phyloP scores from a whole-genome alignment of 192 early-diverging fungal species.

The Chytriomyces sp. region DNA sequence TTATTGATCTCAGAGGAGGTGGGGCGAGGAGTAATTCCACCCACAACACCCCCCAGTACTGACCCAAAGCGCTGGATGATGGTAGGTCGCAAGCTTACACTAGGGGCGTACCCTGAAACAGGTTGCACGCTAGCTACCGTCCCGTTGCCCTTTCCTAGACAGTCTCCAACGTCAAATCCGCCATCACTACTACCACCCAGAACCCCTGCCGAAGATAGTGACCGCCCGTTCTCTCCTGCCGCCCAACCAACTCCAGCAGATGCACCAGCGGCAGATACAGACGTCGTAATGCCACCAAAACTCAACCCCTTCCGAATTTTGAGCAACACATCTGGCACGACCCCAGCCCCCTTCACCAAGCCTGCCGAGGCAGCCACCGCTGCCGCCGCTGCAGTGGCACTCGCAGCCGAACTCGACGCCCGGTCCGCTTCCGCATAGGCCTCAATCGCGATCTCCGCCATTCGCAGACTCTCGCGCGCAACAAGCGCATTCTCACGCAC shows the following conservation, averaged over 20 bases:
- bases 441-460: constrained; percentile 21
- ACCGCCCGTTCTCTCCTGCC: neutral
- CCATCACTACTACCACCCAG: neutral
- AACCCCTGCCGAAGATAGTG: neutral
- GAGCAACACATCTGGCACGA: neutral
- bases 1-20: neutral
- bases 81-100: neutral
- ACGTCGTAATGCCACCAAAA: neutral
- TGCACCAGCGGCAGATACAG: neutral
- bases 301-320: neutral
- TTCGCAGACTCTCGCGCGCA: constrained; percentile 6
- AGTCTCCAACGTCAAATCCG: neutral
- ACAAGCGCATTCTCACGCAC: neutral
- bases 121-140: too few relatives aligned
- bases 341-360: neutral
- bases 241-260: neutral
- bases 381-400: neutral
- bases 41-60: neutral
- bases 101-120: too few relatives aligned
- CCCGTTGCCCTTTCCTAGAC: neutral
- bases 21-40: neutral
- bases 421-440: constrained; percentile 5
- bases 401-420: neutral
- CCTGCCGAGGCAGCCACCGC: neutral
- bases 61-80: constrained; percentile 13